Evolutionary conservation across 768 basidiomycete species (phyloP), one percentile per base, ranked within the genome.

Genomic region (Mycena capillaripes): DNA sequence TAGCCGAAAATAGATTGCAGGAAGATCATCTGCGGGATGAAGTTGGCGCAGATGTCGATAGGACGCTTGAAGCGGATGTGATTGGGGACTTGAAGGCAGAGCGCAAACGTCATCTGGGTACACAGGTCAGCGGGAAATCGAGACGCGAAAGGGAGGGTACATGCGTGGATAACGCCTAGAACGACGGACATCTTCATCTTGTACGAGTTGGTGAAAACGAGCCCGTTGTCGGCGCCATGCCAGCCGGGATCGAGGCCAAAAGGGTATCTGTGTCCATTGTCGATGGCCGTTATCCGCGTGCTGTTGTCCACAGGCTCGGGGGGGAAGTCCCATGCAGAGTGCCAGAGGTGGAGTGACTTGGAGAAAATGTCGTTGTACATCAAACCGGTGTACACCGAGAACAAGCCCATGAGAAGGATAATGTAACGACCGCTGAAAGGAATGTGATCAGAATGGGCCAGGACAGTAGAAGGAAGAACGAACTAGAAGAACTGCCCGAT

Each of bases 111-210:
- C 98, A 99, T 99, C 97, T 99, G n/a, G n/a, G n/a, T n/a, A 62
- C 30, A 2, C 42, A 61, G 48, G 65, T 76, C 57, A 73, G 57
- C 36, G 25, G 58, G n/a, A 32, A 38, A 42, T 52, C 48, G 40
- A 55, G 38, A 72, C 44, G 73, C 25, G 23, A 66, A 57, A 44
- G 62, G 34, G 34, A 42, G 56, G 55, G 42, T 21, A 57, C 60
- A 84, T 84, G 98, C 97, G 82, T 99, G 97, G 70, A 94, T 94
- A 75, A 99, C 97, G 81, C 98, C 98, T 63, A 99, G 83, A 40
- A 99, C 90, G 78, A 99, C 92, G 25, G 96, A 95, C 96, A 99
- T 96, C 86, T 99, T 99, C 98, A 99, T 99, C 91, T 99, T 99
- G 87, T 97, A 97, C 44, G 97, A 98, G 83, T 99, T 99, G 62